Evolutionary conservation across 2,329 filamentous ascomycete genomes (phyloP).

Genomic region (Metarhizium brunneum): DNA sequence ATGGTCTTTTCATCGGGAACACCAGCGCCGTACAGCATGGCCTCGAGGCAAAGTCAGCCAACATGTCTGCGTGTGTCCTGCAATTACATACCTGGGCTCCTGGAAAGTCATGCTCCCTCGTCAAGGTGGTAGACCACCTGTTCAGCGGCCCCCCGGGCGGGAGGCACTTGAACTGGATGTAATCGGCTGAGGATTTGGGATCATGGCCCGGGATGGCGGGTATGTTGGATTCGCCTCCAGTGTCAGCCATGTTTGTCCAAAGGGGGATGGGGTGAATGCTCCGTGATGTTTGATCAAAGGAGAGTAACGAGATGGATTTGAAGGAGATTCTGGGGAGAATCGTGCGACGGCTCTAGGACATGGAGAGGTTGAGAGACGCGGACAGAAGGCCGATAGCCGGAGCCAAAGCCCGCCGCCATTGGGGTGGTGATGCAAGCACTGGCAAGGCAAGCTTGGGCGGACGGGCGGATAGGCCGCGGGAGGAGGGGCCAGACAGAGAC

Average conservation of each 20-base stretch:
- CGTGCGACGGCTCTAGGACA: background rate
- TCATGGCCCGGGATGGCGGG: constrained; percentile 17
- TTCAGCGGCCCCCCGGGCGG: constrained; percentile 57
- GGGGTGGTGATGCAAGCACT: too few species aligned
- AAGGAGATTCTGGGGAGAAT: too few species aligned
- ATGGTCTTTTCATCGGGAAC: constrained; percentile 76
- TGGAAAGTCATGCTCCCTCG: constrained; percentile 79
- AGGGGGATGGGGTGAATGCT: too few species aligned
- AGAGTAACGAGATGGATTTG: too few species aligned
- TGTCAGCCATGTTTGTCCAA: constrained; percentile 8
- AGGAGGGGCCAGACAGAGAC: too few species aligned
- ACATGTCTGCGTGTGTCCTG: background rate
- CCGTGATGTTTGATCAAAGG: too few species aligned
- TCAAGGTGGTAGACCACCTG: constrained; percentile 75
- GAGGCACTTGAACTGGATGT: constrained; percentile 42
- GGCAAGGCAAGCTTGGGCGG: too few species aligned
- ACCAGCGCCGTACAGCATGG: constrained; percentile 91
- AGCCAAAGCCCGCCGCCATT: background rate
- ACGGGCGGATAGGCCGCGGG: too few species aligned
- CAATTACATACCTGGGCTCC: constrained; percentile 62
- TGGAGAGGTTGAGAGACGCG: background rate
- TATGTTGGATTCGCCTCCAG: constrained; percentile 16
- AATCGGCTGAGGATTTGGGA: constrained; percentile 40
- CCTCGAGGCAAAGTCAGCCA: constrained; percentile 36
- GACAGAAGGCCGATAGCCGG: background rate